These are phyloP conservation scores for Berberis vulgaris DNA, from an alignment of 164 flowering plant genomes.

Conservation along the genomic window DNA sequence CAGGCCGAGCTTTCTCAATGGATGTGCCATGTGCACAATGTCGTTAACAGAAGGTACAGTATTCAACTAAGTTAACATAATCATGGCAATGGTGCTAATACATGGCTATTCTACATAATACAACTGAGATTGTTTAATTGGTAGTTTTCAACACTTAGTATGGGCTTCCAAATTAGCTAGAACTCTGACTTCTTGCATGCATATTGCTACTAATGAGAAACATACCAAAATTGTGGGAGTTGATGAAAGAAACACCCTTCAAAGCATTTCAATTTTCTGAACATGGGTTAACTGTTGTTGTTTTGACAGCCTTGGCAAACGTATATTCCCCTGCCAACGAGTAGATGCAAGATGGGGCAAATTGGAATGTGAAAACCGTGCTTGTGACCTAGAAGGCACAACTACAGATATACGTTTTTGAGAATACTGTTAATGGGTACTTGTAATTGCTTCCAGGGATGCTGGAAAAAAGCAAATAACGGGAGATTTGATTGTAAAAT, in stretches of 20 bases:
- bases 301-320: conserved; percentile 65
- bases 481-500: too few species aligned
- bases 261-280: neutral
- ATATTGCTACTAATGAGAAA: too few species aligned
- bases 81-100: neutral
- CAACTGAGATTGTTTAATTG: too few species aligned
- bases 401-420: conserved; percentile 1
- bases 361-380: conserved; percentile 77
- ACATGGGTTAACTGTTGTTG: neutral
- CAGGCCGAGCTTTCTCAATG: conserved; percentile 88
- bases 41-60: conserved; percentile 80
- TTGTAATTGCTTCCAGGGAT: too few species aligned
- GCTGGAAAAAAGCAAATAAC: too few species aligned
- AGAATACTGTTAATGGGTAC: too few species aligned
- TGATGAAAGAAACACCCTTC: neutral
- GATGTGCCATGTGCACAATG: conserved; percentile 89
- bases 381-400: conserved; percentile 73
- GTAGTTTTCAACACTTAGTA: too few species aligned
- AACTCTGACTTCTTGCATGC: too few species aligned
- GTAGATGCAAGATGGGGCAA: conserved; percentile 99
- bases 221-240: too few species aligned
- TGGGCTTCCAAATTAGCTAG: too few species aligned
- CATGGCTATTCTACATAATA: too few species aligned
- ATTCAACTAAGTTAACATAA: neutral
- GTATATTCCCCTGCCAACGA: conserved; percentile 74